Conservation (phyloP, 768 basidiomycete species). For the Termitomyces bulborhizus region DNA sequence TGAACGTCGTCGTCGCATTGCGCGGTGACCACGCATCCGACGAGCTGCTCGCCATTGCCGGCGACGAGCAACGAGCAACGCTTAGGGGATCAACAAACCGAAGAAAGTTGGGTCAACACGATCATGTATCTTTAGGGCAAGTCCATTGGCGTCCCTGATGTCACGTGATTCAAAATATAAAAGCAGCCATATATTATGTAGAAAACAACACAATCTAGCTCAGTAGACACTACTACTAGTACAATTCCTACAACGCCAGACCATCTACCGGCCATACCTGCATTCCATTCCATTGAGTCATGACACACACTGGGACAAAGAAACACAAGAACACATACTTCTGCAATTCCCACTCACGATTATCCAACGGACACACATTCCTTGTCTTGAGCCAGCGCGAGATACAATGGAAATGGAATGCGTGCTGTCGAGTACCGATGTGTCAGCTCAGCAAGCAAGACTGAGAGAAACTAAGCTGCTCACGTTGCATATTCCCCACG, state of each 20-base stretch:
- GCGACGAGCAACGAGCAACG: slow-evolving; percentile 16
- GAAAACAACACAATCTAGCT: too few relatives aligned
- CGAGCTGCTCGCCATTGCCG: slow-evolving; percentile 31
- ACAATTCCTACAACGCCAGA: too few relatives aligned
- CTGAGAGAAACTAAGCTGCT: slow-evolving; percentile 14
- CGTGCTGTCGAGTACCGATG: slow-evolving; percentile 54
- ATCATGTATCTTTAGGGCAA: slow-evolving; percentile 12
- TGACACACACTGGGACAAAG: not conserved
- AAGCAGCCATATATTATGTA: too few relatives aligned
- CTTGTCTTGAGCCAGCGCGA: slow-evolving; percentile 98
- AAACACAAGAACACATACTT: slow-evolving; percentile 59
- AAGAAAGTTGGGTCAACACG: slow-evolving; percentile 8
- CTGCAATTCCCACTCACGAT: slow-evolving; percentile 95
- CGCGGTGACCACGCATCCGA: slow-evolving; percentile 55
- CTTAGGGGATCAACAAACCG: slow-evolving; percentile 11
- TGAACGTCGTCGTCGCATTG: slow-evolving; percentile 54
- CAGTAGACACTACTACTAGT: too few relatives aligned
- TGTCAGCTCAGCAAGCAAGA: not conserved
- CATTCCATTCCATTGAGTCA: too few relatives aligned
- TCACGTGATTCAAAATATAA: not conserved
- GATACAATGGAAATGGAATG: slow-evolving; percentile 99
- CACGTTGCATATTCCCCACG: slow-evolving; percentile 99
- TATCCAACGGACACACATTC: slow-evolving; percentile 92
- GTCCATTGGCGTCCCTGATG: slow-evolving; percentile 3
- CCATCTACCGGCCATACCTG: slow-evolving; percentile 13